Evolutionary conservation across 495 filamentous ascomycete genomes (phyloP), one percentile per base, ranked within the genome.

Genomic region (Hypoxylon crocopeplum): DNA sequence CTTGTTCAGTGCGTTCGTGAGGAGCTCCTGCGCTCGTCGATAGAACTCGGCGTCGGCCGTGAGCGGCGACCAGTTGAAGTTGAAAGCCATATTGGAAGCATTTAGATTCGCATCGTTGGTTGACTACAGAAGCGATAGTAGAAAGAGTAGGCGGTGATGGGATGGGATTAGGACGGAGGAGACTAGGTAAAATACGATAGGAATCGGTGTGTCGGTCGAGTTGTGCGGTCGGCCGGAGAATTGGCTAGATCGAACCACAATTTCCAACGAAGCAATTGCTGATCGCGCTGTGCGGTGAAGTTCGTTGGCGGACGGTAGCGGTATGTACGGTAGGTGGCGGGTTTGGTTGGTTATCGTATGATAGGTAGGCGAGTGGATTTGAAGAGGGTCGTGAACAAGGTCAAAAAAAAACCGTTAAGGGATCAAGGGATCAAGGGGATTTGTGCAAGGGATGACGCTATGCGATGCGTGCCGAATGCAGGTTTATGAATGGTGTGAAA

Each of bases 61-160:
- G 64, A 98, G 84, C 70, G 94, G 94, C 83, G 92, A 96, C 94
- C 94, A 98, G 92, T 98, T 98, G 90, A 98, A 98, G 81, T 97
- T 97, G 86, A 98, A 98, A 59, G 94, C 93, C 94, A 98, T 98
- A 77, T 73, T 75, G 75, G 38, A 58, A 59, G 60, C 60, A 64
- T 64, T 63, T 58, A 52, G 66, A 72, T 62, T 62, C 58, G 50
- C 58, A 62, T 62, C 45, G 58, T 50, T 55, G 25, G 37, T 41
- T 24, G 3, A 2, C 13, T 16, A 38, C 30, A 24, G 36, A 12
- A 34, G 12, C 42, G 45, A 33, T 42, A 11, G 48, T 34, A 11
- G 24, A 19, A 49, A 10, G 24, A 21, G 42, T n/a, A 42, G 32
- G 58, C 37, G 45, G 46, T 56, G 51, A 50, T 44, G 46, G 36